phyloP scores from a whole-genome alignment of 192 early-diverging fungal genomes.

The Rhizoclosmatium sp. region DNA sequence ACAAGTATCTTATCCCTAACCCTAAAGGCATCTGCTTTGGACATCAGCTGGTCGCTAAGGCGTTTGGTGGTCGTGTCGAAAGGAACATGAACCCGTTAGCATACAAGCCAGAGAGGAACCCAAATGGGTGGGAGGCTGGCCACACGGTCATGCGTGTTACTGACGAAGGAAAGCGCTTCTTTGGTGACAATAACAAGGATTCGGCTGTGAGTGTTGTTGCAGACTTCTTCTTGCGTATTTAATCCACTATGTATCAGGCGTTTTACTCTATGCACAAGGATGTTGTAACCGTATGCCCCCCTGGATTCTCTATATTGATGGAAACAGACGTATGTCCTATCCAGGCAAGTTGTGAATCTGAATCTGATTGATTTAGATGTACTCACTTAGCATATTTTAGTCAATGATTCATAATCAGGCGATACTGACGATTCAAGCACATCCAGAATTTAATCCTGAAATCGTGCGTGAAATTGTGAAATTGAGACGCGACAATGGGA shows the following conservation, averaged over 20 bases:
- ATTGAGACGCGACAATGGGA: conserved; percentile 15
- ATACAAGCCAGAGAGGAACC: conserved; percentile 51
- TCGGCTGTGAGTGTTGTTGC: neutral
- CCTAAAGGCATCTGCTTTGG: conserved; percentile 77
- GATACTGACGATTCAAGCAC: conserved; percentile 36
- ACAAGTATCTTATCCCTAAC: no score
- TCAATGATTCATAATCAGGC: conserved; percentile 1
- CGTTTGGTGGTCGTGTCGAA: conserved; percentile 58
- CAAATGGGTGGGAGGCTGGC: conserved; percentile 78
- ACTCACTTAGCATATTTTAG: neutral
- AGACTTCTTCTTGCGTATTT: no score
- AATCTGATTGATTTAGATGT: neutral
- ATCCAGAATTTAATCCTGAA: conserved; percentile 24
- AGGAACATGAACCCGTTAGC: neutral
- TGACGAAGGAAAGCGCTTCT: conserved; percentile 32
- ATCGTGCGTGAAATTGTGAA: conserved; percentile 23
- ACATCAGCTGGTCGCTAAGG: conserved; percentile 81
- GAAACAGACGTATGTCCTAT: conserved; percentile 61
- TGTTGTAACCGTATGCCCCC: conserved; percentile 67
- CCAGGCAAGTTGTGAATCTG: conserved; percentile 52
- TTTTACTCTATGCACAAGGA: conserved; percentile 78
- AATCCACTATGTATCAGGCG: neutral
- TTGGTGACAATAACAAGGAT: conserved; percentile 23
- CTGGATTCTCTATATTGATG: conserved; percentile 64
- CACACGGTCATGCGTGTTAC: conserved; percentile 43